phyloP scores from a whole-genome alignment of 768 basidiomycete species.

The Glaciozyma martinii region DNA sequence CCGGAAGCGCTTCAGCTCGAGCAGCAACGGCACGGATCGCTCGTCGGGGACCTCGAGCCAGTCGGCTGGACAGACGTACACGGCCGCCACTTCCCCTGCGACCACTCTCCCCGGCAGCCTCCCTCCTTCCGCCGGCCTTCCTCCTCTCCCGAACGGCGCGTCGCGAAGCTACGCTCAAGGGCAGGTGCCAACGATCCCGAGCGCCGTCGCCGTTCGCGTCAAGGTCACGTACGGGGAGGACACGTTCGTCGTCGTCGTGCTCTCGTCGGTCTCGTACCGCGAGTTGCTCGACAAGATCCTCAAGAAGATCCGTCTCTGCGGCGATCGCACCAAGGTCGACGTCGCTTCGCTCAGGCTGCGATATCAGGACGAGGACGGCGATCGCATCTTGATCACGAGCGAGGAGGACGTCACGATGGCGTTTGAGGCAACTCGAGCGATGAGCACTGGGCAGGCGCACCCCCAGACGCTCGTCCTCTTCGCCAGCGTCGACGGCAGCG shows the following conservation, averaged over 20 bases:
- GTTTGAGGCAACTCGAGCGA: constrained; percentile 48
- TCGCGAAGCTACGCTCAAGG: background rate
- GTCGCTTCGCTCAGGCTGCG: constrained; percentile 43
- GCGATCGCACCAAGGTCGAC: constrained; percentile 59
- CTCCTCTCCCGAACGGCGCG: constrained; percentile 1
- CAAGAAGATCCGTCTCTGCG: constrained; percentile 85
- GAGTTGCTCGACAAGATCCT: constrained; percentile 84
- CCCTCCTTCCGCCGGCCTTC: constrained; percentile 10
- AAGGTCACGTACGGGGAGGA: constrained; percentile 93
- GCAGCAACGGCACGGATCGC: constrained; percentile 31
- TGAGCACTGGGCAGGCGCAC: background rate
- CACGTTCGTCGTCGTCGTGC: constrained; percentile 87
- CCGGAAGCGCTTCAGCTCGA: constrained; percentile 27
- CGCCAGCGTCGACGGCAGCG: background rate
- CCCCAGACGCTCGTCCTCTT: constrained; percentile 4
- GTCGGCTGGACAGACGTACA: constrained; percentile 24
- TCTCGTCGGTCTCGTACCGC: constrained; percentile 63
- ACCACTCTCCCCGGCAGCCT: background rate
- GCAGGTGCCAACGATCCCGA: background rate
- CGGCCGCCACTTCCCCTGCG: constrained; percentile 20
- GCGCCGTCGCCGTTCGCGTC: constrained; percentile 58
- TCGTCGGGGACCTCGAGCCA: constrained; percentile 31
- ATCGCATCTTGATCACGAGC: constrained; percentile 74
- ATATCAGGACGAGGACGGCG: constrained; percentile 86
- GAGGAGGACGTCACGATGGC: constrained; percentile 93